Percentiles rank a stretch among this genome's conserved stretches.
These are phyloP conservation scores for Alternaria atra DNA, from an alignment of 2,329 filamentous ascomycete genomes.

Conservation along the genomic window DNA sequence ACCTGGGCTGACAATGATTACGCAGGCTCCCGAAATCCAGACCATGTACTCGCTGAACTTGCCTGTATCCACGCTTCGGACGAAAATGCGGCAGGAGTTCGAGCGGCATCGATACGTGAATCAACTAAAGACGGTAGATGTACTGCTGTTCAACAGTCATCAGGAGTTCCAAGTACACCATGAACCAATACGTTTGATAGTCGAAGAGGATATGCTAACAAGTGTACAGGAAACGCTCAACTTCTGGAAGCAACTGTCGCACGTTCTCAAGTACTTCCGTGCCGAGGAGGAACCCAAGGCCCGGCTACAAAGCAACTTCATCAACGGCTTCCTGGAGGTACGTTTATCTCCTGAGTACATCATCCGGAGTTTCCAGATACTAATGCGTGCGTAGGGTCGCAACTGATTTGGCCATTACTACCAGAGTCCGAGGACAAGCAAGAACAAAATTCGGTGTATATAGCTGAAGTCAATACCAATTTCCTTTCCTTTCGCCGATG, in stretches of 20 bases:
- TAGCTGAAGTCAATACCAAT: slow-evolving; percentile 49
- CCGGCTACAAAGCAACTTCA: slow-evolving; percentile 86
- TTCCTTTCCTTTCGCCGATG: slow-evolving; percentile 42
- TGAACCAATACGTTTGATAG: not conserved
- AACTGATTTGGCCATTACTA: slow-evolving; percentile 39
- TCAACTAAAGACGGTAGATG: slow-evolving; percentile 86
- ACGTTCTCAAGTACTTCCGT: slow-evolving; percentile 97
- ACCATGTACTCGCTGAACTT: slow-evolving; percentile 95
- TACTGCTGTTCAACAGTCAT: slow-evolving; percentile 89
- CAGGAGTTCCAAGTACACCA: slow-evolving; percentile 85
- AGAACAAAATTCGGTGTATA: slow-evolving; percentile 42
- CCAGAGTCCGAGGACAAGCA: slow-evolving; percentile 15
- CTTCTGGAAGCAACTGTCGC: slow-evolving; percentile 97
- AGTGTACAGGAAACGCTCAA: slow-evolving; percentile 87
- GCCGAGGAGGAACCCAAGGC: slow-evolving; percentile 80
- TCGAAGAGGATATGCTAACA: slow-evolving; percentile 2
- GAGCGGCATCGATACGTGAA: slow-evolving; percentile 94
- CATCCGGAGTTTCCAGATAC: not conserved
- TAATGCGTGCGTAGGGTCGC: slow-evolving; percentile 44
- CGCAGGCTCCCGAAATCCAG: slow-evolving; percentile 93
- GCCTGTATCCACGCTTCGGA: slow-evolving; percentile 85
- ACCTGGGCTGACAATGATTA: slow-evolving; percentile 18
- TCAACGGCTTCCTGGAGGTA: slow-evolving; percentile 94
- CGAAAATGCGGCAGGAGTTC: slow-evolving; percentile 95
- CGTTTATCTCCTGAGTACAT: slow-evolving; percentile 37